These are phyloP conservation scores for Penicillium glabrum DNA, from an alignment of 2,329 filamentous ascomycete genomes.

Conservation along the genomic window DNA sequence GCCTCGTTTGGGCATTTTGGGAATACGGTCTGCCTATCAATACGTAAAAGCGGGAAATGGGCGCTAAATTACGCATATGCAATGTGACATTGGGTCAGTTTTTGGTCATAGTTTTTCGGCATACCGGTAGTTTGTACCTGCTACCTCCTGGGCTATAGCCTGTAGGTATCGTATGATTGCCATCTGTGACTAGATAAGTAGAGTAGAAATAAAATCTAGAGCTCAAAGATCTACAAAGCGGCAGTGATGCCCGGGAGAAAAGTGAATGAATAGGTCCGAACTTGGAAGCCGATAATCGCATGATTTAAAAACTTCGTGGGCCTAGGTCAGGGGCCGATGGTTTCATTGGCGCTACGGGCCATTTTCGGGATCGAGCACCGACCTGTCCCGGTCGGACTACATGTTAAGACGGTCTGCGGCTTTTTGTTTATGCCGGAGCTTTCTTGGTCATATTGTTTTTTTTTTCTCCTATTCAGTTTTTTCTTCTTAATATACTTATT, in stretches of 20 bases:
- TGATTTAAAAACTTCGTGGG: background rate
- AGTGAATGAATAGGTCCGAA: background rate
- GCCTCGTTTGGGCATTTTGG: background rate
- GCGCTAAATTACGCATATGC: background rate
- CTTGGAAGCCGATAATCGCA: background rate
- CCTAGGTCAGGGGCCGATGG: background rate
- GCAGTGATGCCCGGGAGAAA: background rate
- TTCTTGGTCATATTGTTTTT: background rate
- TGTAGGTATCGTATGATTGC: too few relatives aligned
- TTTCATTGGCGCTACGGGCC: slow-evolving; percentile 2
- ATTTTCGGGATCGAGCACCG: slow-evolving; percentile 12
- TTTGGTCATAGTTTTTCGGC: background rate
- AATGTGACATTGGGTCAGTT: background rate
- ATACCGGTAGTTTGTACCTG: background rate
- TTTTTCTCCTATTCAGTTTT: background rate
- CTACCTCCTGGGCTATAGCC: too few relatives aligned
- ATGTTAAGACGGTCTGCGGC: slow-evolving; percentile 3
- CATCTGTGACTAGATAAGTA: too few relatives aligned
- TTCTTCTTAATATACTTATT: background rate
- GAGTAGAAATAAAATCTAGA: too few relatives aligned
- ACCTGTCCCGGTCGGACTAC: slow-evolving; percentile 8
- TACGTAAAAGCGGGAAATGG: background rate
- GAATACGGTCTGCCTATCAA: background rate
- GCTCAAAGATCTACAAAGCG: background rate
- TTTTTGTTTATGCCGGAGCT: slow-evolving; percentile 7